Conservation (phyloP, 1,284 basidiomycete genomes). For the Cystobasidiaceae sp. region DNA sequence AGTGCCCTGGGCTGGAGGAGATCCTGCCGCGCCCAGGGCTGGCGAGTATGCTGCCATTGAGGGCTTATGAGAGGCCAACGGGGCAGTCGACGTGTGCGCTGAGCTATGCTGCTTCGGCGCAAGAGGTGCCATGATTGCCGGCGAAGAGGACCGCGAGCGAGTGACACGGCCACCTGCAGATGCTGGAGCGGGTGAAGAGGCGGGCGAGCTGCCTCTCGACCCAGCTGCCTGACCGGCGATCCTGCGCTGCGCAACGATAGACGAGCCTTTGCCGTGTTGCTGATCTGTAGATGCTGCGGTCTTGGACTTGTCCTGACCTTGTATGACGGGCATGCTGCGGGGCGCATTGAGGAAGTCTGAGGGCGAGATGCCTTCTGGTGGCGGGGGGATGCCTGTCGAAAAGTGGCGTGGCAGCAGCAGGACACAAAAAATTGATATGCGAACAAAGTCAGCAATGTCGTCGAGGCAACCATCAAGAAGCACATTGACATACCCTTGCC, state of each 20-base stretch:
- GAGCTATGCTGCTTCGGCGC: too few relatives aligned
- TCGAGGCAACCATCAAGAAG: not conserved
- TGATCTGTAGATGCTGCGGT: not conserved
- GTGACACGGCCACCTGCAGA: not conserved
- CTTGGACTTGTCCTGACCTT: too few relatives aligned
- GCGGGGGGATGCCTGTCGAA: constrained; percentile 22
- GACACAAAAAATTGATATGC: not conserved
- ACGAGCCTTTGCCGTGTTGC: not conserved
- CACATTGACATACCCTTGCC: constrained; percentile 6
- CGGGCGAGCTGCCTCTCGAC: not conserved
- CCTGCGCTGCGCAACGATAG: not conserved
- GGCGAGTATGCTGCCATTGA: too few relatives aligned
- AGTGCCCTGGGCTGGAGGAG: too few relatives aligned
- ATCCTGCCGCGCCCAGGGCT: too few relatives aligned
- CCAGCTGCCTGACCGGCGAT: not conserved
- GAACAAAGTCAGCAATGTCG: not conserved
- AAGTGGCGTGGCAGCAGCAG: not conserved
- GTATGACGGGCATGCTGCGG: not conserved
- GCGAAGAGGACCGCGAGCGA: constrained; percentile 1
- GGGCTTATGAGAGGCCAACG: not conserved
- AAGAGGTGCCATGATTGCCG: not conserved
- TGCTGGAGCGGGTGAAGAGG: not conserved
- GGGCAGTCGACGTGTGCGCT: not conserved
- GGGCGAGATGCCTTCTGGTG: constrained; percentile 17
- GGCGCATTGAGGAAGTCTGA: constrained; percentile 14